A percentile compares a stretch with the other conserved stretches of the same genome.
phyloP scores from a whole-genome alignment of 192 early-diverging fungal genomes.

The Coemansia aciculifera region DNA sequence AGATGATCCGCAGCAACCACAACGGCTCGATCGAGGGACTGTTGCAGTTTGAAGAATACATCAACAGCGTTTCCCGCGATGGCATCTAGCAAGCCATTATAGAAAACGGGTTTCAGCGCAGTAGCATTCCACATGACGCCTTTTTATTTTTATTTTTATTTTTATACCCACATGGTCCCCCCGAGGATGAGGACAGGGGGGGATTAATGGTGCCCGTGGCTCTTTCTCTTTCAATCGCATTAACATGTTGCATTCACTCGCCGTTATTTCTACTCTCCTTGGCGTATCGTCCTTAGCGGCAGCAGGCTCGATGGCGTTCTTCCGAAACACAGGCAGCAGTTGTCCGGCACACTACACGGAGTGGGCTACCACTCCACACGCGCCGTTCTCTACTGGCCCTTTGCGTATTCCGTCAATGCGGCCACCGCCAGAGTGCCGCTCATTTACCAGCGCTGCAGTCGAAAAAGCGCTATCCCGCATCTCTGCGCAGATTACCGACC shows the following conservation, averaged over 20 bases:
- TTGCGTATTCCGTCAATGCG: constrained; percentile 43
- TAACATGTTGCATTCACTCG: not conserved
- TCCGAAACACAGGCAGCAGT: constrained; percentile 34
- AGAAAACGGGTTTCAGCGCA: not conserved
- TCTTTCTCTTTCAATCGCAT: not conserved
- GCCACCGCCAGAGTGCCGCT: constrained; percentile 47
- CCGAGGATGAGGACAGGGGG: not conserved
- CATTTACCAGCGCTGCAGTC: constrained; percentile 50
- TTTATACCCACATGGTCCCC: not conserved
- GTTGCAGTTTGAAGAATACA: constrained; percentile 20
- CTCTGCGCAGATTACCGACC: constrained; percentile 37
- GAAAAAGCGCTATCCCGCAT: constrained; percentile 40
- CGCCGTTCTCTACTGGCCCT: constrained; percentile 23
- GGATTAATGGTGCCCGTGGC: not conserved
- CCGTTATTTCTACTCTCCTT: not conserved
- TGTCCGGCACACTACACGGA: constrained; percentile 38
- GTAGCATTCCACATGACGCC: not conserved
- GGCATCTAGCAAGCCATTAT: not conserved
- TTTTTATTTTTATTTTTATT: too few relatives aligned
- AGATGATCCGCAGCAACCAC: constrained; percentile 16
- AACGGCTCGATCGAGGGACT: constrained; percentile 9
- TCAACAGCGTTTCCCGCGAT: constrained; percentile 13
- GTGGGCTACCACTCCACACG: constrained; percentile 26
- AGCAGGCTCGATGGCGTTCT: not conserved
- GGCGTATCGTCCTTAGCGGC: not conserved